Evolutionary conservation across 768 basidiomycete species (phyloP), one percentile per base, ranked within the genome.

Genomic region (Amanita fuliginea): DNA sequence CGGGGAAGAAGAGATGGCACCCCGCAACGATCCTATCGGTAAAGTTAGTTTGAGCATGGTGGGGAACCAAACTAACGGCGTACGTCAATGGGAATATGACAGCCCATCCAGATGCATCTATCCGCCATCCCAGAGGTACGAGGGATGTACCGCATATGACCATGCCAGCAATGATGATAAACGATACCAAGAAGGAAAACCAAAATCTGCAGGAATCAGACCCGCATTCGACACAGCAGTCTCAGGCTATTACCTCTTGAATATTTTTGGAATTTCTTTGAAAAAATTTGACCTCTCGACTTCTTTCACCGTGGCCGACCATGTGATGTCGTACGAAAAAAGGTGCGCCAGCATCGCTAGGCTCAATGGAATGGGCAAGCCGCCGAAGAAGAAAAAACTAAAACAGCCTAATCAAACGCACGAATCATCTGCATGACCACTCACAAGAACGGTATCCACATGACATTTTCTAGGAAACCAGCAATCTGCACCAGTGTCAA

Each of bases 231-330:
- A 60, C 47, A 22, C 67, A 44, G 66, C 70, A 37, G 9, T 64
- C 40, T 46, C 66, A 61, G 13, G 66, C 67, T 46, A 78, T 62
- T 74, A 87, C 60, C 88, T 73, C 58, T 76, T 80, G 19, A 78
- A 67, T 59, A 94, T 90, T 56, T 83, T 81, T 0, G 91, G 91
- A 22, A 93, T 81, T 64, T 94, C 91, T 58, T 85, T 81, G 73
- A 89, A 91, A 68, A 94, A 92, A 62, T 92, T 92, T 2, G 84
- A 86, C 26, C 80, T 74, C 62, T 90, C 76, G 18, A 93, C 86
- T 58, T 89, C 87, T 66, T 94, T 93, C 64, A 75, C 66, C 22
- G 75, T 78, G n/a, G 75, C 75, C 4, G 72, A 71, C 76, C 75
- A 78, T 26, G 71, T 67, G 22, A 78, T 77, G 53, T 77, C 72